Conservation (phyloP, 768 basidiomycete genomes). For the Termitomyces heimii region DNA sequence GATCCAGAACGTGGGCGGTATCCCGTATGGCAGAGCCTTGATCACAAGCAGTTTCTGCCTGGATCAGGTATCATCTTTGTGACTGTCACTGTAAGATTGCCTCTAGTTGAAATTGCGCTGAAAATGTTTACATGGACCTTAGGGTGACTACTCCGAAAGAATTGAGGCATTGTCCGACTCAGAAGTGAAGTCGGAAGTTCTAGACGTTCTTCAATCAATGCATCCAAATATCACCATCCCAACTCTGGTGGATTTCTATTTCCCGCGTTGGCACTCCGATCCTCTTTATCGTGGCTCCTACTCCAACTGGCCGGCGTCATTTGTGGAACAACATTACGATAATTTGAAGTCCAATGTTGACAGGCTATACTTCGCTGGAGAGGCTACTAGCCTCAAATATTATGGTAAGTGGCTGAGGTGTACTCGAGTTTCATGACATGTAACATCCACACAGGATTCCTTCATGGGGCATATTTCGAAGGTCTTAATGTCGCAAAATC, state of each 20-base stretch:
- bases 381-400: conserved; percentile 52
- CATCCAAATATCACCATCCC: conserved; percentile 49
- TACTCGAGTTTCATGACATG: no score
- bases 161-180: no score
- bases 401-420: conserved; percentile 34
- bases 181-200: no score
- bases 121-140: no score
- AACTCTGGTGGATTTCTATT: conserved; percentile 48
- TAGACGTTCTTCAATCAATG: no score
- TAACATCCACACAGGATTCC: conserved; percentile 39
- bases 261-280: conserved; percentile 49
- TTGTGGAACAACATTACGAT: conserved; percentile 44
- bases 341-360: conserved; percentile 52
- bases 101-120: background rate
- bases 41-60: no score
- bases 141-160: no score
- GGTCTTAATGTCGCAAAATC: conserved; percentile 33
- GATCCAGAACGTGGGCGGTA: no score
- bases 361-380: conserved; percentile 58
- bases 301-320: conserved; percentile 66
- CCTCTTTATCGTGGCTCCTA: conserved; percentile 55
- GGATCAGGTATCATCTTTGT: no score
- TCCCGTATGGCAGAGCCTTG: no score
- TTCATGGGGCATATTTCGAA: conserved; percentile 56
- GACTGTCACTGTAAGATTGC: conserved; percentile 31